Conservation (phyloP, 768 basidiomycete species). For the Kwoniella shandongensis region DNA sequence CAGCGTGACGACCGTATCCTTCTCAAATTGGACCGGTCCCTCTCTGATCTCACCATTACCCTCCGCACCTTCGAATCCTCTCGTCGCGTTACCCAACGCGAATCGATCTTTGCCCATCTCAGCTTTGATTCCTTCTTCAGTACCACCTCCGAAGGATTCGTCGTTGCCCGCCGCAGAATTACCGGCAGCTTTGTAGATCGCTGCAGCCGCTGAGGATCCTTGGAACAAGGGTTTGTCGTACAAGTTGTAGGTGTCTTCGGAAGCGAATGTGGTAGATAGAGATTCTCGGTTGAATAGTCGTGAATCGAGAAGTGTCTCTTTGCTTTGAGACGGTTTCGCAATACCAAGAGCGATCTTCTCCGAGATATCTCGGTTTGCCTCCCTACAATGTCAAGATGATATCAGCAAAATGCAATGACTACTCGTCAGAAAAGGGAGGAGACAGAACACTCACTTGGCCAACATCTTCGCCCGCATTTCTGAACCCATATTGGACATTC, state of each 20-base stretch:
- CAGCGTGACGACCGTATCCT: slow-evolving; percentile 64
- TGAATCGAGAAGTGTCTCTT: slow-evolving; percentile 96
- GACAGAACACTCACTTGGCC: slow-evolving; percentile 69
- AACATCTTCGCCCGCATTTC: slow-evolving; percentile 95
- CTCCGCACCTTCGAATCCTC: slow-evolving; percentile 84
- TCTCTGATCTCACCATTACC: slow-evolving; percentile 74
- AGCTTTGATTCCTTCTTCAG: slow-evolving; percentile 88
- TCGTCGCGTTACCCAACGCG: slow-evolving; percentile 74
- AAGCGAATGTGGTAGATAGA: slow-evolving; percentile 74
- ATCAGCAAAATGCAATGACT: too few relatives aligned
- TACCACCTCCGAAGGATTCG: slow-evolving; percentile 89
- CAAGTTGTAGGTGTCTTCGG: slow-evolving; percentile 89
- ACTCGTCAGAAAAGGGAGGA: too few relatives aligned
- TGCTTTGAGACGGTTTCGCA: slow-evolving; percentile 92
- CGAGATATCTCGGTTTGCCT: slow-evolving; percentile 98
- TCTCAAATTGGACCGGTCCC: slow-evolving; percentile 98
- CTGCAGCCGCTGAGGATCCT: slow-evolving; percentile 93
- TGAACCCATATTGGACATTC: slow-evolving; percentile 98
- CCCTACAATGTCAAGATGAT: slow-evolving; percentile 51
- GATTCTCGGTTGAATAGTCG: slow-evolving; percentile 97
- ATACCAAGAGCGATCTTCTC: slow-evolving; percentile 98
- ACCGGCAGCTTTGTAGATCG: slow-evolving; percentile 96
- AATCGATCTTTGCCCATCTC: slow-evolving; percentile 94
- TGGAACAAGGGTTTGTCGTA: slow-evolving; percentile 96
- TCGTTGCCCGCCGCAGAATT: slow-evolving; percentile 75